A percentile compares a stretch with the other conserved stretches of the same genome.
These are phyloP conservation scores for Centrapalus pauciflorus DNA, from an alignment of 129 eudicot genomes.

Conservation along the genomic window DNA sequence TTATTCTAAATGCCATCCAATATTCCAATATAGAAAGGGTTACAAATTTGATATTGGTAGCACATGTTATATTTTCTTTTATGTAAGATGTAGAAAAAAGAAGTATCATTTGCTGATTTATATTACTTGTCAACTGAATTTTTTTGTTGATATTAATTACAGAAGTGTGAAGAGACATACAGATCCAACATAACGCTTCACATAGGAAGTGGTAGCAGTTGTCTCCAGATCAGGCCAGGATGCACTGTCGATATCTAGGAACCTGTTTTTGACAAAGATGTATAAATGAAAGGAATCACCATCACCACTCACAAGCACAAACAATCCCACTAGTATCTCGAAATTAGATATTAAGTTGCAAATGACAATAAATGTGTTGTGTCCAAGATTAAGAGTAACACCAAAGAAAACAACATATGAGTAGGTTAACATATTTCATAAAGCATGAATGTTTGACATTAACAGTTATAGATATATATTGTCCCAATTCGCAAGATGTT, in stretches of 20 bases:
- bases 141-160: neutral
- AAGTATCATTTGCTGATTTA: neutral
- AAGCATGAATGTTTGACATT: too few relatives aligned
- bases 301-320: slow-evolving; percentile 7
- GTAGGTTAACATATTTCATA: too few relatives aligned
- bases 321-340: neutral
- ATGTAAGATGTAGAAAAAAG: neutral
- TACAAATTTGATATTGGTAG: neutral
- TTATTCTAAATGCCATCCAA: neutral
- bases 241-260: slow-evolving; percentile 56
- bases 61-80: too few relatives aligned
- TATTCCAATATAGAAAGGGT: neutral
- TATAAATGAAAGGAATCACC: neutral
- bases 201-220: slow-evolving; percentile 56
- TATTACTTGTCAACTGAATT: neutral
- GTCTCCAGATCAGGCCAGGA: slow-evolving; percentile 86
- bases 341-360: too few relatives aligned
- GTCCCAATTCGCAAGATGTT: neutral
- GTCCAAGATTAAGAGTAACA: neutral
- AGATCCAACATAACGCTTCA: slow-evolving; percentile 77
- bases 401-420: neutral
- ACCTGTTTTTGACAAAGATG: slow-evolving; percentile 37
- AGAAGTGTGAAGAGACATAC: slow-evolving; percentile 36
- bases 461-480: too few relatives aligned
- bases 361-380: too few relatives aligned